Conservation (phyloP, 805 yeast species). For the Nakazawaea ishiwadae region DNA sequence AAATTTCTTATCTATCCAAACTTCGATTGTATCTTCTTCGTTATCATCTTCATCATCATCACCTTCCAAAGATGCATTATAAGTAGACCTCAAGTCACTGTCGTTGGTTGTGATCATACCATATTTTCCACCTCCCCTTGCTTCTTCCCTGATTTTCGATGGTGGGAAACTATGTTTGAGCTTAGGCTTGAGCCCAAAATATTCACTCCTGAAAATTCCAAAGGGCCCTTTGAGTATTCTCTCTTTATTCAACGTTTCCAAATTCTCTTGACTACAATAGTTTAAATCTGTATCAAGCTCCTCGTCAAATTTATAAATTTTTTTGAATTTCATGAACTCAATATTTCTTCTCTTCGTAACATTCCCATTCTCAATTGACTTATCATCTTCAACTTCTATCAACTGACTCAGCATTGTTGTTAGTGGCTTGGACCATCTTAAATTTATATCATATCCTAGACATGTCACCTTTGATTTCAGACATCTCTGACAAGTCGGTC, state of each 20-base stretch:
- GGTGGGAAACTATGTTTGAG: no score
- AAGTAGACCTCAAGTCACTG: constrained; percentile 9
- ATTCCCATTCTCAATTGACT: constrained; percentile 11
- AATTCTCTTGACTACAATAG: constrained; percentile 18
- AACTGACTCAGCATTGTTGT: constrained; percentile 24
- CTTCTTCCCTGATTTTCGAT: no score
- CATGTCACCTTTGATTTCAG: constrained; percentile 38
- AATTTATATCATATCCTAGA: constrained; percentile 43
- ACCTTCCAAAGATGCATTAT: neutral
- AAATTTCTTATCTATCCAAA: constrained; percentile 31
- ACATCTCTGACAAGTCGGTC: constrained; percentile 45
- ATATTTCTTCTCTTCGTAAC: constrained; percentile 33
- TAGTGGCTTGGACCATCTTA: constrained; percentile 41
- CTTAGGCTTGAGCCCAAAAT: no score
- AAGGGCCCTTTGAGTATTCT: constrained; percentile 23
- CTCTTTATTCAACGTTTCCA: neutral
- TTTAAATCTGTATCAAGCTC: constrained; percentile 36
- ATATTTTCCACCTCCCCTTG: no score
- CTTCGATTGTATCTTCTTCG: constrained; percentile 10
- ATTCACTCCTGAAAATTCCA: constrained; percentile 14
- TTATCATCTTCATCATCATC: constrained; percentile 7
- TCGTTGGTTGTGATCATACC: neutral
- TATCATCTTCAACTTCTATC: constrained; percentile 11
- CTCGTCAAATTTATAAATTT: constrained; percentile 30
- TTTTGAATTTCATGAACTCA: constrained; percentile 37